Evolutionary conservation across 2,329 filamentous ascomycete genomes (phyloP), one percentile per base, ranked within the genome.

Genomic region (Albophoma yamanashiensis): DNA sequence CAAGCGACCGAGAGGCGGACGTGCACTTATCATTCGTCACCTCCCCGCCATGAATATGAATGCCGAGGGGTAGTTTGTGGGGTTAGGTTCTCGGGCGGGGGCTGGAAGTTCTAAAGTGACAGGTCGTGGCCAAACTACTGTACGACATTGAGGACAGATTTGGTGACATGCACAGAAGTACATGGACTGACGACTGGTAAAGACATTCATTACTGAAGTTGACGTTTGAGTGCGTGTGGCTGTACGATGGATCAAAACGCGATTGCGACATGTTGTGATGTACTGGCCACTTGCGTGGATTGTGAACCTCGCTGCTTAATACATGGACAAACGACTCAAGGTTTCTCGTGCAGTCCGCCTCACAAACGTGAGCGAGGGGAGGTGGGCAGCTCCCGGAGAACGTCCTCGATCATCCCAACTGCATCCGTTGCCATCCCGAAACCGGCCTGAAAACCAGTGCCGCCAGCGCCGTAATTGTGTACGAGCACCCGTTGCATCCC

Each of bases 391-490:
- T 62, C 61, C 12, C 40, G 52, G 59, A 74, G 57, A 8, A 72
- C 27, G 52, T 71, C 67, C 7, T 73, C 67, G 1, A 68, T 66
- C 15, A 62, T 61, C n/a, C 58, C 56, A 12, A 74, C 71, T 0
- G 74, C 69, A 42, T 75, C 74, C 25, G 71, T 20, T 0, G 74
- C 73, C 74, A 75, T 75, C 7, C 73, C 74, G 45, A 72, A 75
- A 5, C 74, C 74, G 4, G 77, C 76, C 57, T 79, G 76, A 61
- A 75, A 79, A 0, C 76, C 77, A 2, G 76, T 76, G 12, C 76
- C 76, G 1, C 76, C 75, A 6, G 76, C 76, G 6, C 77, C 77
- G 62, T 79, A 78, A 58, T 77, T 77, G 63, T 77, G 76, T 4
- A 78, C 71, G 14, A 75, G 55, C 0, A 62, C 59, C 1, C 67